Percentiles rank a stretch among this genome's conserved stretches.
Evolutionary conservation across 805 yeast genomes (phyloP).

Genomic region (Ogataea pilisensis): DNA sequence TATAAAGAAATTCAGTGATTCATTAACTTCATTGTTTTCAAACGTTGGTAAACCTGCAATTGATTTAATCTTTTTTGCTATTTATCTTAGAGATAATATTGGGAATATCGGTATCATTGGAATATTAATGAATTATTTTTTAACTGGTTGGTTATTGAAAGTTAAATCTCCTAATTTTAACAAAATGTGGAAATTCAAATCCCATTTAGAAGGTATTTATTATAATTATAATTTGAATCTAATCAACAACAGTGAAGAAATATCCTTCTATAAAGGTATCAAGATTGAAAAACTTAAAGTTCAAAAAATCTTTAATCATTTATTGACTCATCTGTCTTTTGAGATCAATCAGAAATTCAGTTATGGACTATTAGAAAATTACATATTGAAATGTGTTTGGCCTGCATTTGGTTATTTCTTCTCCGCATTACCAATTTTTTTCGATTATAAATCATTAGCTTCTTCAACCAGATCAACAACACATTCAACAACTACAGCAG

Average conservation of each 20-base stretch:
- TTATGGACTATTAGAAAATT: constrained; percentile 78
- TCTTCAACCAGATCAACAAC: neutral
- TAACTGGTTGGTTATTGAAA: constrained; percentile 74
- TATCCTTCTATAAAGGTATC: constrained; percentile 90
- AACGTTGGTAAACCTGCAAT: constrained; percentile 89
- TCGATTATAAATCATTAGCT: constrained; percentile 31
- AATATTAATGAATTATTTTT: constrained; percentile 72
- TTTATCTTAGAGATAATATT: constrained; percentile 77
- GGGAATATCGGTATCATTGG: constrained; percentile 86
- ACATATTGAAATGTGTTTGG: constrained; percentile 87
- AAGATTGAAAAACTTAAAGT: constrained; percentile 69
- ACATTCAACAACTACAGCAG: neutral
- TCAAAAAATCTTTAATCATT: constrained; percentile 49
- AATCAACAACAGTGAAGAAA: constrained; percentile 87
- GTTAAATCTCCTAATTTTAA: constrained; percentile 83
- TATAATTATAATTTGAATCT: constrained; percentile 81
- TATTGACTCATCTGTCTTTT: constrained; percentile 35
- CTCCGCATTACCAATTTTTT: constrained; percentile 82
- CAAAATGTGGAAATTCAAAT: constrained; percentile 62
- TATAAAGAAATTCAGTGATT: constrained; percentile 71
- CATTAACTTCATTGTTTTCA: constrained; percentile 79
- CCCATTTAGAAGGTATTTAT: constrained; percentile 83
- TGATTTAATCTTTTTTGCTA: constrained; percentile 78
- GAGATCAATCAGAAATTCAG: constrained; percentile 55
- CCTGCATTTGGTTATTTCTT: constrained; percentile 92